Conservation (phyloP, 2,329 filamentous ascomycete species). For the Fusarium oxysporum region DNA sequence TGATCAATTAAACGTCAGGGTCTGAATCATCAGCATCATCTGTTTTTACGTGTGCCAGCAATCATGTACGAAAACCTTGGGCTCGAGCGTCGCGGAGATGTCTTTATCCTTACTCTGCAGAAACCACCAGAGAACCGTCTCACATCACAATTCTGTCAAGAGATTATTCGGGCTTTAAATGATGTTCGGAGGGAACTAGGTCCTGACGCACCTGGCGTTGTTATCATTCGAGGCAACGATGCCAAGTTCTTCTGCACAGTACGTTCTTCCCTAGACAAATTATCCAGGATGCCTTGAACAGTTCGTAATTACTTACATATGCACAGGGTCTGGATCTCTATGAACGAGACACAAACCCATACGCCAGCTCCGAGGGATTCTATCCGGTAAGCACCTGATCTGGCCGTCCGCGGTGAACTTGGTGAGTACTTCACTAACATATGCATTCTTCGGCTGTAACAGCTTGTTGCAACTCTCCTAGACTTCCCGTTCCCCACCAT, state of each 20-base stretch:
- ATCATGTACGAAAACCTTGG: background rate
- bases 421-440: background rate
- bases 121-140: conserved; percentile 7
- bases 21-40: background rate
- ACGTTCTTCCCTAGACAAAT: background rate
- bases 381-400: background rate
- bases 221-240: background rate
- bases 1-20: background rate
- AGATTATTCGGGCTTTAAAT: background rate
- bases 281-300: background rate
- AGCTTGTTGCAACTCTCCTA: conserved; percentile 2
- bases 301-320: background rate
- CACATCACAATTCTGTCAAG: conserved; percentile 3
- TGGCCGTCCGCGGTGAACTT: background rate
- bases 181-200: background rate
- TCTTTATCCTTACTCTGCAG: conserved; percentile 5
- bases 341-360: background rate
- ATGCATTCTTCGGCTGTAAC: background rate
- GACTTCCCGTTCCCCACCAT: conserved; percentile 1
- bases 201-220: background rate
- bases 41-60: too few relatives aligned
- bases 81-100: background rate
- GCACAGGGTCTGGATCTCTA: background rate
- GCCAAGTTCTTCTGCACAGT: conserved; percentile 5
- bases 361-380: background rate